phyloP scores from a whole-genome alignment of 2,329 filamentous ascomycete species.

The Fonsecaea erecta region DNA sequence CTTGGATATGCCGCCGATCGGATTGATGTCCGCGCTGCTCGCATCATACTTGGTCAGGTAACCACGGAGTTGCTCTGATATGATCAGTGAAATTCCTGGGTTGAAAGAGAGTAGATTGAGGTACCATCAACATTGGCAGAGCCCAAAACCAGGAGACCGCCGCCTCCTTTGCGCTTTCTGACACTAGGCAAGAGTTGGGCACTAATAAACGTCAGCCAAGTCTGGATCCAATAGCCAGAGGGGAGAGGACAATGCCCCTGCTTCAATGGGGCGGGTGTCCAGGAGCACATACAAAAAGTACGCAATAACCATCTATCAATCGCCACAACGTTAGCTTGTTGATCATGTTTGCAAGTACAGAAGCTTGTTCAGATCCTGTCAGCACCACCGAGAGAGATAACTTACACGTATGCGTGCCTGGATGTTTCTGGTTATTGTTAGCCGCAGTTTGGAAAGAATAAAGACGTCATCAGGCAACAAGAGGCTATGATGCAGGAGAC shows the following conservation, averaged over 20 bases:
- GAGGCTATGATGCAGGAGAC: not conserved
- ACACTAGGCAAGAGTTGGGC: not conserved
- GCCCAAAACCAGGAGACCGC: constrained; percentile 27
- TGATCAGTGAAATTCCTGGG: constrained; percentile 33
- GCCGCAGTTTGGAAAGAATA: not conserved
- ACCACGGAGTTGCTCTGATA: constrained; percentile 51
- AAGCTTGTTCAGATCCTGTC: not conserved
- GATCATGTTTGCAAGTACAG: not conserved
- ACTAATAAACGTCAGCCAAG: not conserved
- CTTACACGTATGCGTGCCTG: not conserved
- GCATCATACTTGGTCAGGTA: constrained; percentile 75
- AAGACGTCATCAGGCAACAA: not conserved
- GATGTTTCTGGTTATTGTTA: not conserved
- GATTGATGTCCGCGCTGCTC: constrained; percentile 63
- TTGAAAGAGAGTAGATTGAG: constrained; percentile 42
- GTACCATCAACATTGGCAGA: constrained; percentile 64
- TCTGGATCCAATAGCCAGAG: not conserved
- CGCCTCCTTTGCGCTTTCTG: constrained; percentile 27
- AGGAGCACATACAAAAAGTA: not conserved
- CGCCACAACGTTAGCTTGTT: not conserved
- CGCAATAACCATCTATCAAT: not conserved
- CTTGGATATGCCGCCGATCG: constrained; percentile 65
- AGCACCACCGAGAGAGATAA: not conserved
- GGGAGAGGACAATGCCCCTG: not conserved
- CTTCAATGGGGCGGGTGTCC: not conserved